A percentile compares a stretch with the other conserved stretches of the same genome.
phyloP scores from a whole-genome alignment of 768 basidiomycete genomes.

The Suillus paluster region DNA sequence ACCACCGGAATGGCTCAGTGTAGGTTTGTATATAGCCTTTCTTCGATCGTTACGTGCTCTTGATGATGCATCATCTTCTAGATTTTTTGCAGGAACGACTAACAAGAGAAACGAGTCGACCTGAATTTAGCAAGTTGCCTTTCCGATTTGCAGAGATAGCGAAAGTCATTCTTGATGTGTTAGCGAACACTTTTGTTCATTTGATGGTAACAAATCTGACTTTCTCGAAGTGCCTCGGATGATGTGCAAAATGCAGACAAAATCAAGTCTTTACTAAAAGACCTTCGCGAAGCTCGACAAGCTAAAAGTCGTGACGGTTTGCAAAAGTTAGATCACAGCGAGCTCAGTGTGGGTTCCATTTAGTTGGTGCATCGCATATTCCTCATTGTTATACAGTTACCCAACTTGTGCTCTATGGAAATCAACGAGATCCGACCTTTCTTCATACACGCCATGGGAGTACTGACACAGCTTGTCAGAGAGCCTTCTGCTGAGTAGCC shows the following conservation, averaged over 20 bases:
- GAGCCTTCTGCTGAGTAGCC: constrained; percentile 15
- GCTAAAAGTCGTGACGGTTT: constrained; percentile 92
- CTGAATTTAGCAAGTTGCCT: constrained; percentile 79
- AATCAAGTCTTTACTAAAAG: constrained; percentile 85
- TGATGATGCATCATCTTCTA: constrained; percentile 32
- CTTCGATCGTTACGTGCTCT: neutral
- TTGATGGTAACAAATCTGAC: neutral
- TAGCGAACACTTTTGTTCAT: constrained; percentile 30
- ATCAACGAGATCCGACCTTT: constrained; percentile 93
- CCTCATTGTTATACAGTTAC: constrained; percentile 53
- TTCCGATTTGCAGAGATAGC: constrained; percentile 90
- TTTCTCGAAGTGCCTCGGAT: constrained; percentile 74
- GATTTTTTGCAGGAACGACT: constrained; percentile 83
- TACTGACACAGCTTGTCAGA: constrained; percentile 60
- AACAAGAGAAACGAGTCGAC: constrained; percentile 70
- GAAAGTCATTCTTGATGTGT: constrained; percentile 94
- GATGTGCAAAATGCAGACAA: constrained; percentile 87
- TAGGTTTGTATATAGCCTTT: constrained; percentile 57
- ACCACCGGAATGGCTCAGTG: constrained; percentile 85
- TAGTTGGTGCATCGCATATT: constrained; percentile 5
- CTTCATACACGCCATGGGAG: constrained; percentile 81
- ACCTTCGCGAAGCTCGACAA: constrained; percentile 94
- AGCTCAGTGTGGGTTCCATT: constrained; percentile 60
- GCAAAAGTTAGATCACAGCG: constrained; percentile 76
- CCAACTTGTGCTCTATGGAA: constrained; percentile 88